A percentile compares a stretch with the other conserved stretches of the same genome.
Conservation (phyloP, 2,329 filamentous ascomycete species). For the Colletotrichum trifolii region DNA sequence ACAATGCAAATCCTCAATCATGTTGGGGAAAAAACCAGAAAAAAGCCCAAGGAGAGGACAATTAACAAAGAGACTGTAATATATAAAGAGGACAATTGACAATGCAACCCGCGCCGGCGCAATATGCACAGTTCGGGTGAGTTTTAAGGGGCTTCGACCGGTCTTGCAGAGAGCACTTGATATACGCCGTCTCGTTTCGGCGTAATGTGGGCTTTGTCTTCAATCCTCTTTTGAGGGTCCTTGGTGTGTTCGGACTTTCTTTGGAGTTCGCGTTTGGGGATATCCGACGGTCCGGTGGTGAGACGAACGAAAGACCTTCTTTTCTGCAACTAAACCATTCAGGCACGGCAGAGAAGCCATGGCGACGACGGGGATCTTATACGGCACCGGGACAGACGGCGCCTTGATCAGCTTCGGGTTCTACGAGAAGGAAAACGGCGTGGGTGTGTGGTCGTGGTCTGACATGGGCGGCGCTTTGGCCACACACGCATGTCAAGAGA, state of each 20-base stretch:
- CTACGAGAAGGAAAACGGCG: neutral
- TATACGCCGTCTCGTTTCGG: constrained; percentile 35
- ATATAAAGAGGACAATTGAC: neutral
- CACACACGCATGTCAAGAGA: constrained; percentile 20
- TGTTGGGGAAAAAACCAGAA: constrained; percentile 37
- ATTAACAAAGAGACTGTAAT: no score
- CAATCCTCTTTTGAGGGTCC: no score
- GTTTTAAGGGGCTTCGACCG: constrained; percentile 12
- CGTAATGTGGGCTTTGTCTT: constrained; percentile 14
- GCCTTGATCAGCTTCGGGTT: constrained; percentile 20
- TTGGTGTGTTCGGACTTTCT: no score
- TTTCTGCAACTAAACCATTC: no score
- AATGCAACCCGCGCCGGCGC: constrained; percentile 20
- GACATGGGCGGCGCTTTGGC: constrained; percentile 30
- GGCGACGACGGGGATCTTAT: constrained; percentile 23
- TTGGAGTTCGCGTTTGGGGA: constrained; percentile 40
- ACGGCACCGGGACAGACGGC: constrained; percentile 15
- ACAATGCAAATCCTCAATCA: constrained; percentile 54
- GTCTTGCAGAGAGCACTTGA: constrained; percentile 26
- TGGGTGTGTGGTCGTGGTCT: constrained; percentile 10
- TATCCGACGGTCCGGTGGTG: constrained; percentile 44
- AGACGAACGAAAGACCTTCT: constrained; percentile 5
- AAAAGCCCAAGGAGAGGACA: neutral
- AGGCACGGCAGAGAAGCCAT: constrained; percentile 11
- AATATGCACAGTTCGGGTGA: constrained; percentile 4